Base-by-base conservation (phyloP, 306 rosid genomes). In the Medicago lupulina region DNA sequence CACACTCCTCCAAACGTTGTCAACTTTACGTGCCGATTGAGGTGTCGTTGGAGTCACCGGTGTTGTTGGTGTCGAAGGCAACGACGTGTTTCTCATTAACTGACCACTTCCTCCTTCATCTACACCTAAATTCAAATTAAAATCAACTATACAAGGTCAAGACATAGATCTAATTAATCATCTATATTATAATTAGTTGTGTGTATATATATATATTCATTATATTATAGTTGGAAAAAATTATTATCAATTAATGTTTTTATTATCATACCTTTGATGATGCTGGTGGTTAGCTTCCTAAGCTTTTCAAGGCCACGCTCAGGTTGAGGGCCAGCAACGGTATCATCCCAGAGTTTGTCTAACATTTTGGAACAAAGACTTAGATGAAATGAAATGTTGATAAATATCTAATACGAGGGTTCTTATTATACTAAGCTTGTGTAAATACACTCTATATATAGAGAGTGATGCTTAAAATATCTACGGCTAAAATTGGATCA, bases 1-100 rank as follows among this genome's bases (percentile, higher is more conserved):
- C 71, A 96, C 99, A 71, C 99, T 96, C 89, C 99, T 90, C 99
- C 99, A 92, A 14, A 96, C 98, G 88, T 92, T 92, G 53, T 90
- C 89, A 6, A n/a, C 87, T 63, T 80, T 87, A 41, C 92, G 95
- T 14, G 70, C 91, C 51, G 88, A 79, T 0, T 71, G 75, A 2
- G 97, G 96, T 2, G 97, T 87, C 17, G 44, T 40, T 1, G 97
- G 97, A 0, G 98, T 89, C 51, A 4, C 15, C 1, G 97, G 97
- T 0, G 97, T 92, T 2, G 61, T 18, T 7, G 96, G 93, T 8
- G 89, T 76, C 1, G 86, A 40, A 7, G 97, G 92, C 83, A 71
- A 70, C 58, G 97, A 84, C 79, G 59, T 6, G 50, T 79, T 68
- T 65, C 73, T 82, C 76, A 62, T 77, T 8, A 19, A 71, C 79